Conservation (phyloP, 345 rosid genomes). For the Gossypium herbaceum region DNA sequence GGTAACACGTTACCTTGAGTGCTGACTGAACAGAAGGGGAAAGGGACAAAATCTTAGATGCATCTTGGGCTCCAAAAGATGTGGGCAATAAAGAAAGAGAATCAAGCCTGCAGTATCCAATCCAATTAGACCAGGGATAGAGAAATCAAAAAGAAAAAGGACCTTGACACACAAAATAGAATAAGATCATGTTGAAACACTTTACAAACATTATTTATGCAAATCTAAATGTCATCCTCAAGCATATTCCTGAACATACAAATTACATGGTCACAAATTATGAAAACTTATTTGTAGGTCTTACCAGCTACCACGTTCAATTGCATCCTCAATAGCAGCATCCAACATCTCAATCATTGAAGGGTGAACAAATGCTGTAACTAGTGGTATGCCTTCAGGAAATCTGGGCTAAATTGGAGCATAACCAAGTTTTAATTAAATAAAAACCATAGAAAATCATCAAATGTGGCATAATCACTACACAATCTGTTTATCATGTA, state of each 20-base stretch:
- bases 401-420: conserved; percentile 80
- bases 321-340: conserved; percentile 76
- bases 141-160: conserved; percentile 4
- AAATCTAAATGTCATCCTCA: not conserved
- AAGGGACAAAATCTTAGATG: conserved; percentile 65
- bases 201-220: not conserved
- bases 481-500: conserved; percentile 6
- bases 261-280: not conserved
- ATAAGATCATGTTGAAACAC: not conserved
- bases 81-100: conserved; percentile 76
- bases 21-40: conserved; percentile 71
- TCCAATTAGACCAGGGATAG: conserved; percentile 24
- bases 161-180: not conserved
- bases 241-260: not conserved
- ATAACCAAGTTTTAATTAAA: conserved; percentile 40
- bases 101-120: conserved; percentile 69
- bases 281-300: conserved; percentile 14
- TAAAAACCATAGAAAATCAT: conserved; percentile 21
- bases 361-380: conserved; percentile 71
- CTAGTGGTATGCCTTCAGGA: conserved; percentile 79
- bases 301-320: conserved; percentile 90
- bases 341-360: conserved; percentile 90
- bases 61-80: conserved; percentile 67
- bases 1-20: conserved; percentile 55
- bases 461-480: conserved; percentile 1